Base-by-base conservation (phyloP, 495 filamentous ascomycete species). In the Hypomontagnella submonticulosa region DNA sequence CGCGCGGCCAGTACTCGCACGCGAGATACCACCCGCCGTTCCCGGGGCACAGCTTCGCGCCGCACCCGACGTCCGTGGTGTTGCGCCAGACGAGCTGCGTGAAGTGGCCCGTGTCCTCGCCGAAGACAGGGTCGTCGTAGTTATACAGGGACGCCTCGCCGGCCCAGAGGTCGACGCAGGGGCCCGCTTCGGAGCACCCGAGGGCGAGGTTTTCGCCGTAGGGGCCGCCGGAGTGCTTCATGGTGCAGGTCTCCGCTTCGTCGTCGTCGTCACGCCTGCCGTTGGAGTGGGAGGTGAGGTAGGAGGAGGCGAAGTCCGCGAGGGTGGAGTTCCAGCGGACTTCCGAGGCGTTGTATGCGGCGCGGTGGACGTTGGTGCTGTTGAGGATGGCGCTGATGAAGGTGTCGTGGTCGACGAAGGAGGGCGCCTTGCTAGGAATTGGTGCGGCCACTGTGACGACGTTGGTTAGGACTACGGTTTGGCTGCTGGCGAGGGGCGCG, bases 31-130 rank as follows among this genome's bases (percentile, higher is more conserved):
- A 93, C 5, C 89, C 88, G 41, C 66, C 55, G 37, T 76, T 77
- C 16, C 78, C 81, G 3, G 72, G 67, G 57, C 91, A 94, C 57
- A 86, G 73, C 54, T 79, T 74, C 41, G 83, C 75, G 34, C 83
- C 89, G 73, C 92, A 96, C 6, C 92, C 92, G 0, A 93, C 84
- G 42, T 81, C 75, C 15, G 75, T 88, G 8, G 90, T 92, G 33
- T 79, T 77, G 73, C 84, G 86, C 92, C 92, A 96, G 1, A 94
- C 90, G 41, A 96, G 72, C 79, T 93, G 91, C 20, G 91, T 92
- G 73, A 92, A 96, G 76, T 96, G 91, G 0, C 91, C 92, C n/a
- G 91, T 92, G 13, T 75, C 67, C 60, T 90, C 82, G 6, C 61
- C 76, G 72, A 90, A 93, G 0, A 79, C 81, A 0, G 83, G 80